Evolutionary conservation across 2,329 filamentous ascomycete genomes (phyloP).

Genomic region (Rhytidhysteron rufulum): DNA sequence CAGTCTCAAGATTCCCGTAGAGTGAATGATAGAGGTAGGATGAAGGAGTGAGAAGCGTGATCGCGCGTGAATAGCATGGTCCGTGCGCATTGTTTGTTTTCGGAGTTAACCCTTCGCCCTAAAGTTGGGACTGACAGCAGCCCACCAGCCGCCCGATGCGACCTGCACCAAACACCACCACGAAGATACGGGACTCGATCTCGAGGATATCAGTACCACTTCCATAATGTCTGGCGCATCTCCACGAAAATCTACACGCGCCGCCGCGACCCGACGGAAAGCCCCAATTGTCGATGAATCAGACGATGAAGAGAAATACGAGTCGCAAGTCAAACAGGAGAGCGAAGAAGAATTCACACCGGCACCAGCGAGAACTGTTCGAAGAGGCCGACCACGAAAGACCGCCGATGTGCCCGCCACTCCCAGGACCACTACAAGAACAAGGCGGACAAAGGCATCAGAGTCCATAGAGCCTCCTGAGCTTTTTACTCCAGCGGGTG

Average conservation of each 20-base stretch:
- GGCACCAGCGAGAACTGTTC: conserved; percentile 57
- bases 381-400: conserved; percentile 53
- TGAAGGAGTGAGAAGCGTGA: too few relatives aligned
- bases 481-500: conserved; percentile 53
- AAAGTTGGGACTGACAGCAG: too few relatives aligned
- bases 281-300: conserved; percentile 68
- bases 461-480: conserved; percentile 59
- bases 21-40: too few relatives aligned
- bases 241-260: conserved; percentile 55
- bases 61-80: too few relatives aligned
- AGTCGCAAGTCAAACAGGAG: conserved; percentile 55
- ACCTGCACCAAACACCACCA: conserved; percentile 3
- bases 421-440: conserved; percentile 36
- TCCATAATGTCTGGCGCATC: conserved; percentile 37
- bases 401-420: conserved; percentile 41
- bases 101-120: too few relatives aligned
- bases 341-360: conserved; percentile 79
- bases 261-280: conserved; percentile 62
- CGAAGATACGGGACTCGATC: background rate
- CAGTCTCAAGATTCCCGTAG: too few relatives aligned
- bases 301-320: conserved; percentile 69
- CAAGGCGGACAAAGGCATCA: conserved; percentile 45
- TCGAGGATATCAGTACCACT: background rate
- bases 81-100: too few relatives aligned
- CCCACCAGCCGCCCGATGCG: too few relatives aligned